These are phyloP conservation scores for Colletotrichum musicola DNA, from an alignment of 2,329 filamentous ascomycete genomes.

Conservation along the genomic window DNA sequence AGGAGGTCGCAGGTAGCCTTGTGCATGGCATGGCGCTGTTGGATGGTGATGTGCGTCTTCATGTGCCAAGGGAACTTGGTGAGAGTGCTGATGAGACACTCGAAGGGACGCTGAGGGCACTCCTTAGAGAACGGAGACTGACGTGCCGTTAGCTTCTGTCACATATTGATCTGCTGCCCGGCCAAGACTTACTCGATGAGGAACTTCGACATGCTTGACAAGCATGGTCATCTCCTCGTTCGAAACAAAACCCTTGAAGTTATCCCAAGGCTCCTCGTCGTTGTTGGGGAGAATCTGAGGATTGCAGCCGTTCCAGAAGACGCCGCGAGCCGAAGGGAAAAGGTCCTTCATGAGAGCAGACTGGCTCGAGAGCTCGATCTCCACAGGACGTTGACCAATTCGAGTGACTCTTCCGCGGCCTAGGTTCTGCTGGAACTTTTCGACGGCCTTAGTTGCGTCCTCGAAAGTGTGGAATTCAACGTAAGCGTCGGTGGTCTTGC, in stretches of 20 bases:
- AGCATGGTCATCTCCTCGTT: slow-evolving; percentile 75
- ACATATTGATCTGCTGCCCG: neutral
- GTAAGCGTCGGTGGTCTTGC: slow-evolving; percentile 73
- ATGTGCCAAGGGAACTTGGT: slow-evolving; percentile 74
- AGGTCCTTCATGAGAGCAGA: slow-evolving; percentile 70
- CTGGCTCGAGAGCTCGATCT: slow-evolving; percentile 69
- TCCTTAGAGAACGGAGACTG: slow-evolving; percentile 71
- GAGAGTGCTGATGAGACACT: slow-evolving; percentile 74
- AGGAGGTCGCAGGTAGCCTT: slow-evolving; percentile 64
- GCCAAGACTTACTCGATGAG: slow-evolving; percentile 66
- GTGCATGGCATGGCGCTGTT: slow-evolving; percentile 67
- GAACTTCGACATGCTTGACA: slow-evolving; percentile 72
- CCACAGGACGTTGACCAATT: slow-evolving; percentile 69
- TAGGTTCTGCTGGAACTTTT: slow-evolving; percentile 57
- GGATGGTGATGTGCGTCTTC: slow-evolving; percentile 67
- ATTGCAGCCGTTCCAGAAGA: slow-evolving; percentile 64
- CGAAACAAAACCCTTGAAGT: slow-evolving; percentile 71
- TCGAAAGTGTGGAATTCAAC: slow-evolving; percentile 67
- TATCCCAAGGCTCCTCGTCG: slow-evolving; percentile 58
- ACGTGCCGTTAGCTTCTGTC: slow-evolving; percentile 2
- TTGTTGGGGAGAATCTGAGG: slow-evolving; percentile 55
- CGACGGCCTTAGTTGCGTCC: slow-evolving; percentile 67
- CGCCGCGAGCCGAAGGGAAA: slow-evolving; percentile 69
- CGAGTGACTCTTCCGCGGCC: slow-evolving; percentile 58
- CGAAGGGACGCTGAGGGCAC: slow-evolving; percentile 74